A percentile compares a stretch with the other conserved stretches of the same genome.
Evolutionary conservation across 371 early-diverging fungal genomes (phyloP).

Genomic region (Vairimorpha ceranae): DNA sequence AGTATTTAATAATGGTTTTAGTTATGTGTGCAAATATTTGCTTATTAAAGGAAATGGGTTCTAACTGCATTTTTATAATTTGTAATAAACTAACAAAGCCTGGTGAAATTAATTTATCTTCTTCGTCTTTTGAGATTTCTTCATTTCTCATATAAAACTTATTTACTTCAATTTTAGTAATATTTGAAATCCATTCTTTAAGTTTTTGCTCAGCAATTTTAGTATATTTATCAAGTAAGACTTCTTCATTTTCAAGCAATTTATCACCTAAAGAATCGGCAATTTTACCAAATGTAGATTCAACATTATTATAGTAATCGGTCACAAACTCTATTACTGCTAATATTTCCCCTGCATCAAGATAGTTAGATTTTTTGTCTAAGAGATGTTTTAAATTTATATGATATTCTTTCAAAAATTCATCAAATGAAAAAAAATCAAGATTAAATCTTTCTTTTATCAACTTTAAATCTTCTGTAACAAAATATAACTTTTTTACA

Average conservation of each 20-base stretch:
- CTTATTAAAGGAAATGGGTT: constrained; percentile 61
- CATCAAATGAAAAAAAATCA: constrained; percentile 44
- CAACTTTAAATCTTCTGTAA: constrained; percentile 25
- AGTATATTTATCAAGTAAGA: constrained; percentile 58
- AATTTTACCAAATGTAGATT: constrained; percentile 41
- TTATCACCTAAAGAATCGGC: constrained; percentile 36
- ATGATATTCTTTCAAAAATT: constrained; percentile 47
- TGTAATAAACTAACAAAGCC: constrained; percentile 63
- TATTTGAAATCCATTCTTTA: constrained; percentile 59
- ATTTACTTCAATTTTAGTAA: constrained; percentile 56
- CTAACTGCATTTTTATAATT: constrained; percentile 62
- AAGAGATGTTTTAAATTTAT: constrained; percentile 34
- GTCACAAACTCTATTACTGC: constrained; percentile 48
- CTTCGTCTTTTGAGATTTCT: constrained; percentile 57
- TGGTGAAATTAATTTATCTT: constrained; percentile 60
- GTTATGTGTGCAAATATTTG: constrained; percentile 56
- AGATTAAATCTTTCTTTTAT: constrained; percentile 31
- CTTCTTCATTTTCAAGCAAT: constrained; percentile 50
- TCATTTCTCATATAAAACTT: constrained; percentile 55
- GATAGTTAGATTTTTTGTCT: constrained; percentile 14
- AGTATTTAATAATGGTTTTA: constrained; percentile 39
- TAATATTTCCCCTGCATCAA: constrained; percentile 57
- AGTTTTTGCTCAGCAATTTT: constrained; percentile 55
- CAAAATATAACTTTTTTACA: constrained; percentile 39
- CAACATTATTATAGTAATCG: constrained; percentile 42